These are phyloP conservation scores for Auricularia cornea DNA, from an alignment of 768 basidiomycete species.

Conservation along the genomic window DNA sequence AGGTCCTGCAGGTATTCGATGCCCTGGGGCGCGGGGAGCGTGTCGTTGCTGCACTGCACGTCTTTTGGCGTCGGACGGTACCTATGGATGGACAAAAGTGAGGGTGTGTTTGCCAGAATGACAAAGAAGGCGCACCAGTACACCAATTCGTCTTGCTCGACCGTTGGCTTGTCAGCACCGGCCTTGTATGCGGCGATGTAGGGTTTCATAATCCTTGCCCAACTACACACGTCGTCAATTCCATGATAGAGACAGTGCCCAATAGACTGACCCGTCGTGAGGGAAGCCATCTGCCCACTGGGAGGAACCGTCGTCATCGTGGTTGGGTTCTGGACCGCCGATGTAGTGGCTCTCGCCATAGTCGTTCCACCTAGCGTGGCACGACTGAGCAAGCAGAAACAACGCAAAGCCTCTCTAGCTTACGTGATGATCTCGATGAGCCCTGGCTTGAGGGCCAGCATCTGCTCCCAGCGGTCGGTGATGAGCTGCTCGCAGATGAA, in stretches of 20 bases:
- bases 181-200: constrained; percentile 1
- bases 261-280: background rate
- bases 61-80: background rate
- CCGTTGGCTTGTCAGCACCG: background rate
- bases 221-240: background rate
- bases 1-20: background rate
- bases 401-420: background rate
- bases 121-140: background rate
- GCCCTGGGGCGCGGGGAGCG: background rate
- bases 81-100: background rate
- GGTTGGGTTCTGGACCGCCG: background rate
- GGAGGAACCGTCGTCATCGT: background rate
- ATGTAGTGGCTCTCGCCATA: background rate
- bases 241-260: background rate
- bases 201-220: background rate
- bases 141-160: background rate
- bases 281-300: background rate
- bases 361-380: background rate
- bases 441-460: background rate
- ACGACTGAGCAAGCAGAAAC: background rate
- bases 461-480: constrained; percentile 1
- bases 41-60: background rate
- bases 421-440: constrained; percentile 1
- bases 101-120: background rate
- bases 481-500: constrained; percentile 1